Evolutionary conservation across 345 rosid genomes (phyloP).

Genomic region (Hypericum perforatum): DNA sequence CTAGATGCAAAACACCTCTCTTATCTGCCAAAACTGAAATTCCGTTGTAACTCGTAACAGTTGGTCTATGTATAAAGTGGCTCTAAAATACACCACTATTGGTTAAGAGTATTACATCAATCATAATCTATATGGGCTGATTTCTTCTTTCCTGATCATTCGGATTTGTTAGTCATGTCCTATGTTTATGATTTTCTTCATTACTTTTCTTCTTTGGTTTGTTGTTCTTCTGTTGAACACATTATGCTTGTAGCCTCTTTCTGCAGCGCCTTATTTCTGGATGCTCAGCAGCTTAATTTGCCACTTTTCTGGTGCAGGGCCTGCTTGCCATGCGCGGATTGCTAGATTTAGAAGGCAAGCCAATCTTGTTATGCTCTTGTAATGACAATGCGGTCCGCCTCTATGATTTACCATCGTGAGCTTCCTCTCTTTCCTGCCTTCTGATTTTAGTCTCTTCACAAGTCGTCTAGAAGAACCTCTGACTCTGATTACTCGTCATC

Average conservation of each 20-base stretch:
- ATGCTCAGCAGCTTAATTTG: not conserved
- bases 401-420: slow-evolving; percentile 96
- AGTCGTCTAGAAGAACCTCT: not conserved
- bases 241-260: not conserved
- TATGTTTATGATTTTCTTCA: not conserved
- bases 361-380: slow-evolving; percentile 69
- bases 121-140: too few species aligned
- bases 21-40: too few species aligned
- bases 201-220: too few species aligned
- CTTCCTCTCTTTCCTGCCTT: not conserved
- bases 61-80: too few species aligned
- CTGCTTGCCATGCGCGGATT: slow-evolving; percentile 66
- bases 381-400: slow-evolving; percentile 57
- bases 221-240: not conserved
- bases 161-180: not conserved
- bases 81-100: too few species aligned
- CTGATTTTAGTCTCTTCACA: not conserved
- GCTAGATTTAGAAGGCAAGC: slow-evolving; percentile 76
- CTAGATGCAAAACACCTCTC: too few species aligned
- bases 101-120: too few species aligned
- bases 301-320: slow-evolving; percentile 41
- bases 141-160: too few species aligned
- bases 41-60: too few species aligned
- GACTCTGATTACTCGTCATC: not conserved
- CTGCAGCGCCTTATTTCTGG: too few species aligned